Percentiles rank a stretch among this genome's conserved stretches.
Evolutionary conservation across 78 protist species (phyloP).

Genomic region (Dictyostelium intermedium): DNA sequence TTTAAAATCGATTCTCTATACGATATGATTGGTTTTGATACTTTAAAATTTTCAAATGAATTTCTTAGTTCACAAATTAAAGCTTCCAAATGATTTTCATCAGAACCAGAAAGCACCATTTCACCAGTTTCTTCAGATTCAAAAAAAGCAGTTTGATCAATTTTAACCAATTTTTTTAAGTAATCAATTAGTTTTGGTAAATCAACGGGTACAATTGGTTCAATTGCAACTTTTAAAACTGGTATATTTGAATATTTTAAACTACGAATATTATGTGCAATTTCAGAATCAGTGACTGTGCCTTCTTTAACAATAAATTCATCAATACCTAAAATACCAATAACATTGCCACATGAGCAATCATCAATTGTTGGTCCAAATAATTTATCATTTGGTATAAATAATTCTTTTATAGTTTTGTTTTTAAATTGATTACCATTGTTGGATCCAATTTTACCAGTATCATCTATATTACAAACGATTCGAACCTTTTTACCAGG

Average conservation of each 20-base stretch:
- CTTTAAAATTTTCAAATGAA: constrained; percentile 58
- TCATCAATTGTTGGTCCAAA: background rate
- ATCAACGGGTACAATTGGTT: constrained; percentile 14
- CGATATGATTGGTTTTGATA: constrained; percentile 20
- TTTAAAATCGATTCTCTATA: constrained; percentile 79
- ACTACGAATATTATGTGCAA: constrained; percentile 11
- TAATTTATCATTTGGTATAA: background rate
- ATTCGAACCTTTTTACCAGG: constrained; percentile 94
- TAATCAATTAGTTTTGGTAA: constrained; percentile 85
- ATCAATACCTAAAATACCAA: constrained; percentile 98
- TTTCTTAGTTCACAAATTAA: constrained; percentile 42
- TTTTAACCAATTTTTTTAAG: constrained; percentile 81
- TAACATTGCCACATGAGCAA: constrained; percentile 96
- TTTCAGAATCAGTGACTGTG: constrained; percentile 83
- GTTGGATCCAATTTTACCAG: background rate
- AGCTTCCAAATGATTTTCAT: constrained; percentile 84
- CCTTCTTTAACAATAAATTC: constrained; percentile 97
- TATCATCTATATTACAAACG: constrained; percentile 40
- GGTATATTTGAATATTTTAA: constrained; percentile 75
- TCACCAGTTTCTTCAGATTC: constrained; percentile 70
- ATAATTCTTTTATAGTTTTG: background rate
- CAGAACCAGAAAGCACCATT: constrained; percentile 74
- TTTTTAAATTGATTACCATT: background rate
- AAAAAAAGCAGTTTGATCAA: constrained; percentile 5
- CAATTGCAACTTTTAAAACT: constrained; percentile 89